phyloP scores from a whole-genome alignment of 352 stramenopile species.

The Phytopythium litorale region DNA sequence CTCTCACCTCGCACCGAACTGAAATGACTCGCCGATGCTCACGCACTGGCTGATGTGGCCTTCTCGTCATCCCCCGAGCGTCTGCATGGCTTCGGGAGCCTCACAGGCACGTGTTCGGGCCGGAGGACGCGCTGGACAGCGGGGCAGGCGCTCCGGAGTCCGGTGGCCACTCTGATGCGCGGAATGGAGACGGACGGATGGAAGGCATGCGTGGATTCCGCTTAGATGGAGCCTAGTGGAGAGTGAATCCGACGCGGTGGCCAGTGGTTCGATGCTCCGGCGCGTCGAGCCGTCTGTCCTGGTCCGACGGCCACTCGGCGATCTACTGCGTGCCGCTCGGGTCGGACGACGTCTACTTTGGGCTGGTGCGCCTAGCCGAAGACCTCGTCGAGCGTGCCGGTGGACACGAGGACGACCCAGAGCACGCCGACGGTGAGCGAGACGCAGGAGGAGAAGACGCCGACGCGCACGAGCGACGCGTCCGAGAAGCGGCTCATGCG shows the following conservation, averaged over 20 bases:
- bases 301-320: not conserved
- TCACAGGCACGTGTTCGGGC: not conserved
- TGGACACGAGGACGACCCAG: conserved; percentile 66
- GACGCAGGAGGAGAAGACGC: conserved; percentile 64
- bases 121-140: not conserved
- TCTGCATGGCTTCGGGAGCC: not conserved
- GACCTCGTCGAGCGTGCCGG: conserved; percentile 63
- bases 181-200: not conserved
- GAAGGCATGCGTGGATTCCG: not conserved
- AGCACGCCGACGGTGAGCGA: conserved; percentile 61
- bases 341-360: not conserved
- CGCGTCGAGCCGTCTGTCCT: not conserved
- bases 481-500: conserved; percentile 60
- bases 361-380: conserved; percentile 31
- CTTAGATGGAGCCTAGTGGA: not conserved
- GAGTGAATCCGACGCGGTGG: no score
- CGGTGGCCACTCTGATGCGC: no score
- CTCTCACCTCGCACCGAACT: not conserved
- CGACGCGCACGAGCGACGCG: conserved; percentile 48
- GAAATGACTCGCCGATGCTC: not conserved
- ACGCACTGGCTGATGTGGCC: not conserved
- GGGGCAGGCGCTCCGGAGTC: no score
- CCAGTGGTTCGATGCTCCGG: not conserved
- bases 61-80: not conserved
- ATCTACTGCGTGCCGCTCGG: not conserved